Conservation (phyloP, 2,329 filamentous ascomycete genomes). For the Cyanodermella asteris region DNA sequence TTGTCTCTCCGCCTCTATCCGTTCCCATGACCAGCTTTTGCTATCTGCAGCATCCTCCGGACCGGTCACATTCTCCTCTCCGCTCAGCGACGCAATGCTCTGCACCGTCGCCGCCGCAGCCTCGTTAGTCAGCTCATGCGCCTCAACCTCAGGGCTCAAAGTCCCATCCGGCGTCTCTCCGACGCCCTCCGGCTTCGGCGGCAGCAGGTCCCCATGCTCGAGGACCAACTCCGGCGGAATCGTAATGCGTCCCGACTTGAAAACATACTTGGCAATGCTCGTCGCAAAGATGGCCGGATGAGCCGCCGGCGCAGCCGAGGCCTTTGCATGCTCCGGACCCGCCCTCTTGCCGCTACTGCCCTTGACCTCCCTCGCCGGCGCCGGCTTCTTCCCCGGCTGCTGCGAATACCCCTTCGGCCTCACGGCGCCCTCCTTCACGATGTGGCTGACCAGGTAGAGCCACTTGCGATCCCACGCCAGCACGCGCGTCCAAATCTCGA, state of each 20-base stretch:
- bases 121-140: background rate
- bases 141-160: slow-evolving; percentile 10
- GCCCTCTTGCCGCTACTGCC: slow-evolving; percentile 28
- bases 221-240: slow-evolving; percentile 63
- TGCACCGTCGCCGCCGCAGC: slow-evolving; percentile 6
- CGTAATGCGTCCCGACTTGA: slow-evolving; percentile 63
- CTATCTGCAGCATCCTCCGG: slow-evolving; percentile 8
- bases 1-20: slow-evolving; percentile 34
- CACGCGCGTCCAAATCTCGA: slow-evolving; percentile 52
- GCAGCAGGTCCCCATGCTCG: slow-evolving; percentile 49
- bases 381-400: slow-evolving; percentile 4
- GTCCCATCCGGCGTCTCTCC: slow-evolving; percentile 13
- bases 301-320: background rate
- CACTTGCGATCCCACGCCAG: slow-evolving; percentile 64
- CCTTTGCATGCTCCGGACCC: slow-evolving; percentile 24
- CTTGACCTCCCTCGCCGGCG: slow-evolving; percentile 13
- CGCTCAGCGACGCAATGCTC: slow-evolving; percentile 5
- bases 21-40: slow-evolving; percentile 31
- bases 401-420: slow-evolving; percentile 26
- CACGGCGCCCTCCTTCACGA: slow-evolving; percentile 40
- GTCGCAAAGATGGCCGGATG: slow-evolving; percentile 39
- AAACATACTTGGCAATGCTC: slow-evolving; percentile 58
- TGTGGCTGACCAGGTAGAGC: slow-evolving; percentile 56
- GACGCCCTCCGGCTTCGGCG: slow-evolving; percentile 33
- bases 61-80: slow-evolving; percentile 7